Base-by-base conservation (phyloP, 805 yeast species). In the Zygoascus biomembranicola region DNA sequence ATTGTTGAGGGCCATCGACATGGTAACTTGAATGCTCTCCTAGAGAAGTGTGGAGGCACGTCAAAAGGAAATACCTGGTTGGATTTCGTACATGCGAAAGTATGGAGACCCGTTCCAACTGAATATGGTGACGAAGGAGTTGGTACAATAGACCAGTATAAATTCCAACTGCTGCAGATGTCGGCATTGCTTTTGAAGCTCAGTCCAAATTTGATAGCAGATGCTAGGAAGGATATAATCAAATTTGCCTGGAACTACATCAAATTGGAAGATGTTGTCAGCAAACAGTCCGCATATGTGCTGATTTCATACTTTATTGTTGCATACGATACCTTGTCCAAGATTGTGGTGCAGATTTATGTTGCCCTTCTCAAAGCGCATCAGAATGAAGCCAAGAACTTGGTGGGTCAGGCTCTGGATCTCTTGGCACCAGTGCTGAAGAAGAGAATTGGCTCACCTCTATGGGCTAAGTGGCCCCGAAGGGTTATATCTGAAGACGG, bases 381-480 rank as follows among this genome's bases (percentile, higher is more conserved):
- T 57, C 95, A 87, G 57, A 78, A 80, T 23, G 99, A 94, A 60
- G 86, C 95, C 0, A 77, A 95, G 49, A 81, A 78, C 56, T 73
- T 94, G 63, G 96, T 90, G 0, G 81, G 84, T 65, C 95, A 89
- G 63, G 95, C 97, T 0, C 73, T 95, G 39, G 96, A 90, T 62
- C 72, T 87, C 4, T 72, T 94, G 18, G 97, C 97, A 0, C 96
- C 97, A 0, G 94, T 86, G 0, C 77, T 92, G 75, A 82, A 87
- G 1, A 76, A 77, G 52, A 74, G 95, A 51, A 78, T 86, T 69
- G 73, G 73, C 5, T 62, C 76, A 1, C 77, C 81, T 8, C 72
- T 77, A 55, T 94, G 98, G 98, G 78, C 94, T 50, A 90, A 87
- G 60, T 90, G 96, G 90, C 96, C 97, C 0, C 82, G 97, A 59